Evolutionary conservation across 2,329 filamentous ascomycete genomes (phyloP), one percentile per base, ranked within the genome.

Genomic region (Paecilomyces niveus): DNA sequence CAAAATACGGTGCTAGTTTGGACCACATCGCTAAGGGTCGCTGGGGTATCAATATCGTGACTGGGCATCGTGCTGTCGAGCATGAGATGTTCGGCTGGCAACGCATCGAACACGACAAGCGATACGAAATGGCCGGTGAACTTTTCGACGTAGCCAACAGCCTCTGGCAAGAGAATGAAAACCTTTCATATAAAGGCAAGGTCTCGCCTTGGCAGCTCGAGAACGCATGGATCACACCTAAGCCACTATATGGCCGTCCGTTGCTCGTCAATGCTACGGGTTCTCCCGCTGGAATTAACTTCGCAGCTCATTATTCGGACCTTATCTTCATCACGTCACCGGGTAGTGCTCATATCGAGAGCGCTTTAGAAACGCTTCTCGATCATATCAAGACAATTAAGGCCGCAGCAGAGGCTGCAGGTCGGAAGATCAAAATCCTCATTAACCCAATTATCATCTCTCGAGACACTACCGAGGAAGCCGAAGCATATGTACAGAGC

Each of bases 31-130:
- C 64, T 29, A 64, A 64, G 18, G 65, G 65, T 21, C 62, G 65
- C 6, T 67, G 64, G 64, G 65, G 65, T 15, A 65, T 67, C 53
- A 67, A 67, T 39, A 64, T 67, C 49, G 65, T 67, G 11, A 67
- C 65, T 11, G 65, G 65, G 9, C 63, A 67, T 54, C 61, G 63
- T 6, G 57, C 64, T 7, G 56, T 65, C 31, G 64, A 64, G 53
- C 63, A 67, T 55, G 61, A 65, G 54, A 65, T 65, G 63, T 67
- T 67, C 54, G 64, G 64, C 21, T 59, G 63, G 60, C 59, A 63
- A 32, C 62, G 60, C n/a, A 67, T 67, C 53, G 64, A 65, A 57
- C 64, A 67, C 45, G 64, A 67, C 49, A 64, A 67, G 51, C 59
- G 63, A 4, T 67, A 67, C 53, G 63, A 59, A 11, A 67, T 67